Evolutionary conservation across 1,284 basidiomycete genomes (phyloP).

Genomic region (Lignosus rhinocerotis): DNA sequence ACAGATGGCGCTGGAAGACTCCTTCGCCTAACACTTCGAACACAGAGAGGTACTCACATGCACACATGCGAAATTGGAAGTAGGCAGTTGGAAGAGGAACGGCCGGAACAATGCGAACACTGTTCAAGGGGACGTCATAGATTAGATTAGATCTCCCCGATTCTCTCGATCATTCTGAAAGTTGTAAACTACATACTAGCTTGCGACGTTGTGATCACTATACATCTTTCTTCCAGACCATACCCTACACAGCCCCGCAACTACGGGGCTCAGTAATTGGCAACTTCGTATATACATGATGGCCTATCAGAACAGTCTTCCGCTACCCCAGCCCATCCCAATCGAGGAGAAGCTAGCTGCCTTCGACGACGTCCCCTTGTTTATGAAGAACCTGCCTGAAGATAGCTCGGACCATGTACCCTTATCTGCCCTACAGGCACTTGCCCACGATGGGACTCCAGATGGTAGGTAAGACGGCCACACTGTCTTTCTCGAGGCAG

Average conservation of each 20-base stretch:
- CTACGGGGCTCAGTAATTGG: no score
- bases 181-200: neutral
- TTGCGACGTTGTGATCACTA: neutral
- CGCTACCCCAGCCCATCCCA: constrained; percentile 37
- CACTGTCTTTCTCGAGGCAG: neutral
- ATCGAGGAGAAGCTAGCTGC: constrained; percentile 50
- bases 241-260: neutral
- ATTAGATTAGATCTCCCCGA: constrained; percentile 14
- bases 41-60: no score
- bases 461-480: constrained; percentile 69
- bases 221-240: neutral
- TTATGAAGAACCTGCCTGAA: constrained; percentile 88
- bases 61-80: no score
- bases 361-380: constrained; percentile 74
- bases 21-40: no score
- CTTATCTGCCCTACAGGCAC: constrained; percentile 82
- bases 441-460: constrained; percentile 88
- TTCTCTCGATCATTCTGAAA: constrained; percentile 1
- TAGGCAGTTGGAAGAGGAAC: no score
- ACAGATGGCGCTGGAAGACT: no score
- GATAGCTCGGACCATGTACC: constrained; percentile 64
- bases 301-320: constrained; percentile 6
- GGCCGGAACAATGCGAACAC: no score
- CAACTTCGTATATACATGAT: neutral
- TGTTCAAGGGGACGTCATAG: neutral